Evolutionary conservation across 257 asterid species (phyloP), one percentile per base, ranked within the genome.

Genomic region (Cordia subcordata): DNA sequence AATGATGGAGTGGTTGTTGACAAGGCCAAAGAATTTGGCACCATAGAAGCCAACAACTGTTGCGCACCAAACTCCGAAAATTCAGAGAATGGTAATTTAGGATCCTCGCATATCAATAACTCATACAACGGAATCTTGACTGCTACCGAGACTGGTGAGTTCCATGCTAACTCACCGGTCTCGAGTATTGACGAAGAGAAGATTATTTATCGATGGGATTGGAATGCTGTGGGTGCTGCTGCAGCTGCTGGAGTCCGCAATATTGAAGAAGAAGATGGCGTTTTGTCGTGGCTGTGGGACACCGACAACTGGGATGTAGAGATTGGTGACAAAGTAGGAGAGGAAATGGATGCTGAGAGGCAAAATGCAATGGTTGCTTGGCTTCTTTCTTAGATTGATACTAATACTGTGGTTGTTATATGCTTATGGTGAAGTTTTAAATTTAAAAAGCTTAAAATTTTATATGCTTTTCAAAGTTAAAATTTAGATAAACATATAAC

Each of bases 301-400:
- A 19, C 23, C 15, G 45, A 16, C 39, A 44, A 58, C 35, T 57
- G 19, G 3, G 70, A 57, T 5, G 68, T 66, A 39, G 62, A 47
- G 0, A n/a, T n/a, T n/a, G 16, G 39, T 1, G 54, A 22, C 5
- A 38, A 32, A 5, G 60, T 16, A 13, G 14, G 23, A 37, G 55
- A 54, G 21, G 47, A 68, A 21, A 27, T 58, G 57, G 80, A 75
- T 8, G 46, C 0, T 23, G 77, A 76, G 15, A 69, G 72, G 46
- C 80, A 72, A 10, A 58, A 60, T 60, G 81, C 77, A 4, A 67
- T 84, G 62, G 51, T 75, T 14, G 75, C 82, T 8, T 87, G 95
- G 95, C 77, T 84, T 49, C 67, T 80, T 52, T 84, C 88, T 32
- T 82, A 70, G 71, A 16, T 1, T 45, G 15, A n/a, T n/a, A n/a